phyloP scores from a whole-genome alignment of 1,139 yeast species.

The Yamadazyma spencermartinsiae region DNA sequence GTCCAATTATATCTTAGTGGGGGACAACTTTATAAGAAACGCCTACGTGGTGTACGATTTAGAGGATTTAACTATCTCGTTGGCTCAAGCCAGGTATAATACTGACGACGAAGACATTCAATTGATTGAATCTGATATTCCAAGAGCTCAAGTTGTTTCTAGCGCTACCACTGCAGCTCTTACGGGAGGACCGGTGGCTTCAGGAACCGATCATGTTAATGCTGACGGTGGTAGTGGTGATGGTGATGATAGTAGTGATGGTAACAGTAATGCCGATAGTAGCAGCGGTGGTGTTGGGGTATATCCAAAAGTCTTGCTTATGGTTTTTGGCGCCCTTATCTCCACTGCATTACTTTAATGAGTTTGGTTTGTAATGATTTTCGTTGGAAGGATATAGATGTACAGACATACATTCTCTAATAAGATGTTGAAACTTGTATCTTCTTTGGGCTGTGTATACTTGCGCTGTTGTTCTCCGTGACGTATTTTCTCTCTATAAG shows the following conservation, averaged over 20 bases:
- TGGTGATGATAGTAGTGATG: constrained; percentile 1
- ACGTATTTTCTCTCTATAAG: too few species aligned
- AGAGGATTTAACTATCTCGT: constrained; percentile 59
- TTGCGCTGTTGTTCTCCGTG: too few species aligned
- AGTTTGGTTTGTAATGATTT: too few species aligned
- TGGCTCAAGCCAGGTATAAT: constrained; percentile 58
- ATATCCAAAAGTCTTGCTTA: not conserved
- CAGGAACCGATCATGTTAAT: not conserved
- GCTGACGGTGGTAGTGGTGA: not conserved
- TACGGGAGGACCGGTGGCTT: constrained; percentile 16
- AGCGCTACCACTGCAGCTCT: constrained; percentile 15
- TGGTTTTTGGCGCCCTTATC: not conserved
- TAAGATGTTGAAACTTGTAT: too few species aligned
- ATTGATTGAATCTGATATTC: constrained; percentile 20
- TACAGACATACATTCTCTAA: too few species aligned
- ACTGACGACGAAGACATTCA: constrained; percentile 44
- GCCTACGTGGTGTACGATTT: constrained; percentile 81
- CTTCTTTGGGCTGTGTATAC: too few species aligned
- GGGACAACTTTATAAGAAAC: constrained; percentile 71
- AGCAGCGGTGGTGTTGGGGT: not conserved
- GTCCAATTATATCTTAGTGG: constrained; percentile 40
- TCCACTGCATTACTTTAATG: not conserved
- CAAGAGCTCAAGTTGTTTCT: constrained; percentile 14
- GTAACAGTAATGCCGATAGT: not conserved
- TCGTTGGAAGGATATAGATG: too few species aligned